Evolutionary conservation across 441 rosid species (phyloP), one percentile per base, ranked within the genome.

Genomic region (Viola pubescens): DNA sequence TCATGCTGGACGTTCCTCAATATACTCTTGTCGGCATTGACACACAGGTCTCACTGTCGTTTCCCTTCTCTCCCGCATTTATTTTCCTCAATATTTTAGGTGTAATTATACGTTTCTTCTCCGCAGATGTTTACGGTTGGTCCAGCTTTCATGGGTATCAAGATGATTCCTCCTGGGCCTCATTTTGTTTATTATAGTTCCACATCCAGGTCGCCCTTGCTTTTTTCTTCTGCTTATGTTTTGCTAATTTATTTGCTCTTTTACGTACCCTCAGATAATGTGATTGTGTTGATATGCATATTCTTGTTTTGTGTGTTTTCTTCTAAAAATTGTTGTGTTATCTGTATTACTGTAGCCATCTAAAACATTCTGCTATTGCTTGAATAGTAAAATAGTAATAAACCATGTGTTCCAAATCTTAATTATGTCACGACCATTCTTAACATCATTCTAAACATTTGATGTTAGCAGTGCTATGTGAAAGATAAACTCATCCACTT

Each of bases 91-190:
- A 16, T 6, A 9, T 26, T 52, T 52, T 4, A 26, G 38, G 6
- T 59, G 11, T 10, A 9, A 37, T 40, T 59, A 1, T 9, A 7
- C 8, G 11, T n/a, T n/a, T n/a, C n/a, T 19, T 37, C 5, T 6
- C 40, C 59, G 66, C 81, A 91, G 97, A 70, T 87, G 52, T 83
- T 82, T 48, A 70, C 81, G 0, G 87, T 78, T 0, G 98, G 95
- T 10, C 88, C 97, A 16, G 64, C 55, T 62, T 91, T 89, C 63
- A 85, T 81, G 75, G 98, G 98, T 48, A 77, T 89, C 47, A 91
- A 91, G 81, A 87, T 91, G 98, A 85, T 89, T 63, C 97, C 95
- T 52, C 88, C 95, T 47, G 97, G 95, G 41, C 76, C 82, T 70
- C 97, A 91, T 77, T 87, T 91, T 71, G 71, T 87, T 3, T 91